Conservation (phyloP, 2,329 filamentous ascomycete genomes). For the Huntiella bhutanensis region DNA sequence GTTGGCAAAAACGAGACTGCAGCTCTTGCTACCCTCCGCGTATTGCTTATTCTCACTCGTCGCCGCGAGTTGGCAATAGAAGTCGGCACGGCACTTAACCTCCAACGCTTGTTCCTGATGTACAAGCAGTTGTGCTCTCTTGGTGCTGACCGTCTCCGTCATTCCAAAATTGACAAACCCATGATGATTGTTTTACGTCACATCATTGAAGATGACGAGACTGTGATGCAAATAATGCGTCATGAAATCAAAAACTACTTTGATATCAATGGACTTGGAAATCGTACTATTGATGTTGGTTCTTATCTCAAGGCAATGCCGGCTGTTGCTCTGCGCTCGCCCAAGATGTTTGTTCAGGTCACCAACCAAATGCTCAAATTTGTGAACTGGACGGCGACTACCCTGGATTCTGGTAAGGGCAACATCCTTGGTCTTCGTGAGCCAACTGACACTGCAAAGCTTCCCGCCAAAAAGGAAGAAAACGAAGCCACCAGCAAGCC, state of each 20-base stretch:
- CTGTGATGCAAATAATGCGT: constrained; percentile 77
- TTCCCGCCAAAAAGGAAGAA: neutral
- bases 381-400: constrained; percentile 9
- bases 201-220: constrained; percentile 84
- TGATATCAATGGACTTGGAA: constrained; percentile 31
- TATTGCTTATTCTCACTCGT: constrained; percentile 76
- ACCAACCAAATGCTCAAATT: constrained; percentile 63
- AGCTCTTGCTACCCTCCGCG: constrained; percentile 63
- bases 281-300: constrained; percentile 46
- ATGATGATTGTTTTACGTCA: constrained; percentile 81
- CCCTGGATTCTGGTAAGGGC: constrained; percentile 6
- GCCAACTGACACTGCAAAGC: neutral
- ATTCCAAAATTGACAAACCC: constrained; percentile 33
- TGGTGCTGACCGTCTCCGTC: constrained; percentile 52
- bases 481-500: neutral
- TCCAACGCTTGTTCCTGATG: constrained; percentile 86
- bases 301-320: constrained; percentile 60
- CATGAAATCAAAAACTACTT: constrained; percentile 72
- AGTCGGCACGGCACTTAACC: constrained; percentile 71
- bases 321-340: constrained; percentile 61
- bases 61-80: constrained; percentile 53
- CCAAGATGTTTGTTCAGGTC: constrained; percentile 70
- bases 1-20: constrained; percentile 76
- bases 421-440: constrained; percentile 10
- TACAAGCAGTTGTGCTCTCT: constrained; percentile 73